phyloP scores from a whole-genome alignment of 257 asterid genomes.

The Osmanthus fragrans region DNA sequence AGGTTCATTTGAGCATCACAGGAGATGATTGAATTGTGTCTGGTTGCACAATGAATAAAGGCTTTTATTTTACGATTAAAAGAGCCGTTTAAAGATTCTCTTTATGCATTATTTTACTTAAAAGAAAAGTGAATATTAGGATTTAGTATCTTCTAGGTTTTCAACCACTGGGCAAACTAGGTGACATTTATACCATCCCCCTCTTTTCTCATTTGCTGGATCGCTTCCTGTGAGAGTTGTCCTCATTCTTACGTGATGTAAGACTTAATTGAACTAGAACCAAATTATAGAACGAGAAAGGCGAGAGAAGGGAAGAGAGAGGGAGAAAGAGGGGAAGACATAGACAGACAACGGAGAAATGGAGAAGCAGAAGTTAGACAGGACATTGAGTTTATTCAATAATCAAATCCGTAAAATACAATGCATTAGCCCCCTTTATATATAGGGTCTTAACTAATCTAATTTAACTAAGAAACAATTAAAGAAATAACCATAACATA shows the following conservation, averaged over 20 bases:
- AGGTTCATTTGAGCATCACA: neutral
- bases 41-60: neutral
- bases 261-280: slow-evolving; percentile 33
- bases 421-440: too few species aligned
- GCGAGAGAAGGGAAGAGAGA: slow-evolving; percentile 43
- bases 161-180: slow-evolving; percentile 8
- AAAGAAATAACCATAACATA: too few species aligned
- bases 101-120: too few species aligned
- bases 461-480: too few species aligned
- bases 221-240: neutral
- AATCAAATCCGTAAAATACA: too few species aligned
- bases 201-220: neutral
- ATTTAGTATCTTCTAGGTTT: neutral
- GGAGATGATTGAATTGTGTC: neutral
- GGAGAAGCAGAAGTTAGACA: too few species aligned
- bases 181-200: neutral
- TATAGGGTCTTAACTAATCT: too few species aligned
- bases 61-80: too few species aligned
- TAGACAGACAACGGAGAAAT: too few species aligned
- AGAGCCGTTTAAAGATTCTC: too few species aligned
- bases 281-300: too few species aligned
- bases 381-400: too few species aligned
- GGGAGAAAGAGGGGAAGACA: slow-evolving; percentile 63
- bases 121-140: neutral
- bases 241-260: neutral